These are phyloP conservation scores for Chiua virens DNA, from an alignment of 768 basidiomycete genomes.

Conservation along the genomic window DNA sequence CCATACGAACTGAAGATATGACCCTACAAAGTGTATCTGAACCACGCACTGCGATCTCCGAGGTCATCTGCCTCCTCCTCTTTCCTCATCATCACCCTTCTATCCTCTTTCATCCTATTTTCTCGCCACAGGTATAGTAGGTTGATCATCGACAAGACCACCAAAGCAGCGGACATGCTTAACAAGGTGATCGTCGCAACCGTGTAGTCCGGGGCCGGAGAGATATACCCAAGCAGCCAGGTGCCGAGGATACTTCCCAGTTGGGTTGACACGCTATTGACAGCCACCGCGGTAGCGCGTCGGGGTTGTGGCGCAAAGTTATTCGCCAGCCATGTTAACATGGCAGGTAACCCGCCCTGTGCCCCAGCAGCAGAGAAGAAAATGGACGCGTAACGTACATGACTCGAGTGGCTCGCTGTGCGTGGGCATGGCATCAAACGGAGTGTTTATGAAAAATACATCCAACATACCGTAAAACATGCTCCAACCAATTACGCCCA, in stretches of 20 bases:
- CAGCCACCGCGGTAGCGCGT: slow-evolving; percentile 58
- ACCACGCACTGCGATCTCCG: slow-evolving; percentile 59
- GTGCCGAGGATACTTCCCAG: slow-evolving; percentile 59
- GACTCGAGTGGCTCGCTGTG: slow-evolving; percentile 31
- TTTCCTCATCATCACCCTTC: slow-evolving; percentile 31
- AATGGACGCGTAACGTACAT: slow-evolving; percentile 53
- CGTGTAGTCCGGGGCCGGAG: slow-evolving; percentile 48
- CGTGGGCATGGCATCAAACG: background rate
- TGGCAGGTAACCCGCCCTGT: slow-evolving; percentile 48
- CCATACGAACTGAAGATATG: too few relatives aligned
- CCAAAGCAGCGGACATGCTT: slow-evolving; percentile 40
- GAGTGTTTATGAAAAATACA: background rate
- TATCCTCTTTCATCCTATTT: slow-evolving; percentile 46
- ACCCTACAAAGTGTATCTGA: slow-evolving; percentile 45
- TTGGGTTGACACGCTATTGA: slow-evolving; percentile 54
- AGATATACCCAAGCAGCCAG: slow-evolving; percentile 56
- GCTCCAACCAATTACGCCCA: slow-evolving; percentile 51
- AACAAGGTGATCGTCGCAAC: slow-evolving; percentile 42
- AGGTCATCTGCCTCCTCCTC: slow-evolving; percentile 42
- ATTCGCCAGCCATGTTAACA: slow-evolving; percentile 62
- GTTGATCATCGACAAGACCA: slow-evolving; percentile 38
- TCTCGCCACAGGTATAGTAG: slow-evolving; percentile 40
- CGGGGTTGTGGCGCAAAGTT: slow-evolving; percentile 57
- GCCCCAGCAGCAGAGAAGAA: slow-evolving; percentile 55
- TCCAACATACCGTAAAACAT: slow-evolving; percentile 50